phyloP scores from a whole-genome alignment of 2,329 filamentous ascomycete genomes.

The Fusarium sp. region DNA sequence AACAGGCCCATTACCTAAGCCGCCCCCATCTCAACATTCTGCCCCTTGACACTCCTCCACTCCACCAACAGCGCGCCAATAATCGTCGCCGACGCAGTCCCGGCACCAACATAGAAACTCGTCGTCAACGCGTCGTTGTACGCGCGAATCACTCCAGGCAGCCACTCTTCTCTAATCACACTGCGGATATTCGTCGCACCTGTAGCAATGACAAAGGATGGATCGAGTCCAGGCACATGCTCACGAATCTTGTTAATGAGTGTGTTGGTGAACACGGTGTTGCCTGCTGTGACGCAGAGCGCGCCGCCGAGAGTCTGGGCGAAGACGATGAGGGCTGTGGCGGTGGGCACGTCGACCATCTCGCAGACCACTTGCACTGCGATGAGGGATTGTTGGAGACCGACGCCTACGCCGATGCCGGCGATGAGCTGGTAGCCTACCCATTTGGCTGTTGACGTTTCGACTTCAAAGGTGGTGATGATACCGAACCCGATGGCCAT shows the following conservation, averaged over 20 bases:
- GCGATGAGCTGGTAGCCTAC: constrained; percentile 59
- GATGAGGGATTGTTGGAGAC: constrained; percentile 61
- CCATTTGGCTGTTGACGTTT: constrained; percentile 56
- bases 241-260: constrained; percentile 56
- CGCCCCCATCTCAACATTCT: constrained; percentile 56
- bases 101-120: constrained; percentile 60
- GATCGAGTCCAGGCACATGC: constrained; percentile 54
- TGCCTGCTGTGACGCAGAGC: constrained; percentile 63
- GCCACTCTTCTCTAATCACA: constrained; percentile 47
- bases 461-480: constrained; percentile 56
- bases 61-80: constrained; percentile 61
- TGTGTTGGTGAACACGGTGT: constrained; percentile 64
- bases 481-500: constrained; percentile 57
- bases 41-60: constrained; percentile 70
- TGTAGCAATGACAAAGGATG: constrained; percentile 49
- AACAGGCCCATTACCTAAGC: constrained; percentile 27
- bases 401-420: constrained; percentile 56
- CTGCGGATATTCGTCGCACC: constrained; percentile 57
- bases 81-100: constrained; percentile 60
- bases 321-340: constrained; percentile 54
- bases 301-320: constrained; percentile 57
- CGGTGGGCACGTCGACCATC: constrained; percentile 51
- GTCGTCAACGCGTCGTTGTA: constrained; percentile 62
- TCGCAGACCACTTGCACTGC: constrained; percentile 57
- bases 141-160: constrained; percentile 54